These are phyloP conservation scores for Amoebophrya sp. DNA, from an alignment of 169 alveolate species.

Conservation along the genomic window DNA sequence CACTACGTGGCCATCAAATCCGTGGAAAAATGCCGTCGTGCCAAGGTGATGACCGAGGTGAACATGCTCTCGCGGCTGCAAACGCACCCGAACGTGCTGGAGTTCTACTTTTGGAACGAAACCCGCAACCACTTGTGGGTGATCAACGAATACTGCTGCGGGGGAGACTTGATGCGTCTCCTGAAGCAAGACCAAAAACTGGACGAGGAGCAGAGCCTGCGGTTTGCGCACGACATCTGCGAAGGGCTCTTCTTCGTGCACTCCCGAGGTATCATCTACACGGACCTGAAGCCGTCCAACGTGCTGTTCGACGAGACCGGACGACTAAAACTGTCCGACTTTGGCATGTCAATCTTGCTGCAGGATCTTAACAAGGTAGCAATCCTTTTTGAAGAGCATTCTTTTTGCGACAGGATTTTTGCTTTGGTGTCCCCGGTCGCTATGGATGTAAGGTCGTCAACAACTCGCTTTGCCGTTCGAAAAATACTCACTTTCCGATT, in stretches of 20 bases:
- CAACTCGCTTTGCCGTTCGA: background rate
- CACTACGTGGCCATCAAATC: constrained; percentile 72
- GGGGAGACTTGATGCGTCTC: constrained; percentile 70
- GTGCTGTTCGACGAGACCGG: constrained; percentile 75
- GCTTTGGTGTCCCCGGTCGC: background rate
- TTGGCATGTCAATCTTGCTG: constrained; percentile 59
- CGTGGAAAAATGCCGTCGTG: constrained; percentile 62
- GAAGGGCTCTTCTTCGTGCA: constrained; percentile 67
- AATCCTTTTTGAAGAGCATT: background rate
- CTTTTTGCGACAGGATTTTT: no score
- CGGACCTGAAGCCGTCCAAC: constrained; percentile 78
- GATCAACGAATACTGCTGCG: constrained; percentile 77
- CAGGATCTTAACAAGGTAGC: constrained; percentile 56
- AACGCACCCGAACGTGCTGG: constrained; percentile 56
- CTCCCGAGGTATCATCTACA: constrained; percentile 67
- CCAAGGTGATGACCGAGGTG: constrained; percentile 55
- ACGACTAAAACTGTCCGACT: constrained; percentile 67
- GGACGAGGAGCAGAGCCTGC: constrained; percentile 56
- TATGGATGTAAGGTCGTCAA: background rate
- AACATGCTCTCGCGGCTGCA: constrained; percentile 41
- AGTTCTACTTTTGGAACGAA: constrained; percentile 69
- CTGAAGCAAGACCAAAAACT: constrained; percentile 64
- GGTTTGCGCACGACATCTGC: constrained; percentile 61
- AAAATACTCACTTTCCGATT: background rate
- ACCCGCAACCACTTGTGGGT: constrained; percentile 77